A percentile compares a stretch with the other conserved stretches of the same genome.
These are phyloP conservation scores for Rossbeevera mucosa DNA, from an alignment of 768 basidiomycete species.

Conservation along the genomic window DNA sequence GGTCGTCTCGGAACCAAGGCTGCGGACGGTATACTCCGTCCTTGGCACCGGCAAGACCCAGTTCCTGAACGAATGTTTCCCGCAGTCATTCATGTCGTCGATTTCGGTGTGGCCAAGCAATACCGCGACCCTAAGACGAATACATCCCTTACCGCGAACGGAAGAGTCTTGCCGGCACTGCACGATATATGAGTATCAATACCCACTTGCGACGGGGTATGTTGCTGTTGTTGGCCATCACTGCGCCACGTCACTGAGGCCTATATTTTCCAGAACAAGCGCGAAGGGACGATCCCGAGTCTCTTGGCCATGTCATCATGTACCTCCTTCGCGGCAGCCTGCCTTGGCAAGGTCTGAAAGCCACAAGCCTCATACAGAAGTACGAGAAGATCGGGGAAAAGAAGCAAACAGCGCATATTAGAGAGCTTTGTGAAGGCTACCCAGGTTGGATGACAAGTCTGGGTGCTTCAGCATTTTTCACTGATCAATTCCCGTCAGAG, in stretches of 20 bases:
- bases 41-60: background rate
- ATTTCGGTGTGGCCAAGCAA: conserved; percentile 99
- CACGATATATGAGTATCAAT: conserved; percentile 99
- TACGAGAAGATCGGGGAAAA: conserved; percentile 99
- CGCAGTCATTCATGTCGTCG: conserved; percentile 86
- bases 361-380: conserved; percentile 99
- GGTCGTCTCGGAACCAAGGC: conserved; percentile 91
- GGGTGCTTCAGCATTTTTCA: background rate
- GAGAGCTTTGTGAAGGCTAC: conserved; percentile 93
- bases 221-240: conserved; percentile 12
- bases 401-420: conserved; percentile 97
- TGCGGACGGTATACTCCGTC: conserved; percentile 55
- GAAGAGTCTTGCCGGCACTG: conserved; percentile 95
- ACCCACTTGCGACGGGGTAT: conserved; percentile 95
- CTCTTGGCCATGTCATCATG: conserved; percentile 99
- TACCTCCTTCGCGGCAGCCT: conserved; percentile 96
- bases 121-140: conserved; percentile 99
- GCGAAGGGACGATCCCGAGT: conserved; percentile 93
- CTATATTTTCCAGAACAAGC: conserved; percentile 66
- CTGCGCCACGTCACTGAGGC: conserved; percentile 5
- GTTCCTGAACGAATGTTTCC: background rate
- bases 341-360: conserved; percentile 99
- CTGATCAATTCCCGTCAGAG: conserved; percentile 47
- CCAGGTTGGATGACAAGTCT: conserved; percentile 56
- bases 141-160: conserved; percentile 99